Conservation (phyloP, 2,329 filamentous ascomycete species). For the Fusarium begoniae region DNA sequence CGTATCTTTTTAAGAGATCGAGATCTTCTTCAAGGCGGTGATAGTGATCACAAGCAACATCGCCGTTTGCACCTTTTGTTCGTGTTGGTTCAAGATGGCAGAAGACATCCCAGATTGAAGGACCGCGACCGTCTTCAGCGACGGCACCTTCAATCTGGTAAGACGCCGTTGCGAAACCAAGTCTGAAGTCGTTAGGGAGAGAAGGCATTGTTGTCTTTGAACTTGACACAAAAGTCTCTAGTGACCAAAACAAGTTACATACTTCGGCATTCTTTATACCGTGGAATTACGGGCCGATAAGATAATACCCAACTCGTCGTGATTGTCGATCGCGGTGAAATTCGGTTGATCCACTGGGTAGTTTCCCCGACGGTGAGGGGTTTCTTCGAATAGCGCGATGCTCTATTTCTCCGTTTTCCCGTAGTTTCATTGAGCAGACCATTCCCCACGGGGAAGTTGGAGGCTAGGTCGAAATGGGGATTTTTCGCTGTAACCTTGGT, state of each 20-base stretch:
- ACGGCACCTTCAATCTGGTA: constrained; percentile 58
- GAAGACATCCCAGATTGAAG: constrained; percentile 55
- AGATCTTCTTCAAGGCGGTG: constrained; percentile 62
- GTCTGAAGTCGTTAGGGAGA: constrained; percentile 46
- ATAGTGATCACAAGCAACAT: constrained; percentile 58
- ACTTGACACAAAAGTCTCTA: neutral
- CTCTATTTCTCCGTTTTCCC: constrained; percentile 25
- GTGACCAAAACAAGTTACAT: neutral
- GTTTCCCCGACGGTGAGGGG: constrained; percentile 18
- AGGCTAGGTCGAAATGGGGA: neutral
- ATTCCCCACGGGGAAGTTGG: constrained; percentile 35
- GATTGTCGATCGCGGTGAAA: constrained; percentile 7
- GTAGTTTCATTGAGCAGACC: neutral
- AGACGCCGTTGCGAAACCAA: constrained; percentile 53
- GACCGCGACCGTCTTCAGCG: constrained; percentile 52
- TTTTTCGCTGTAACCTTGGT: neutral
- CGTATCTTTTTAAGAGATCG: constrained; percentile 65
- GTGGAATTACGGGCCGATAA: constrained; percentile 18
- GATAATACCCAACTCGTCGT: neutral
- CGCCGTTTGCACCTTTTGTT: constrained; percentile 54
- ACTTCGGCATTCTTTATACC: constrained; percentile 17
- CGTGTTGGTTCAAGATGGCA: constrained; percentile 52
- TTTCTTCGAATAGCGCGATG: neutral
- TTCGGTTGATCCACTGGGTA: neutral
- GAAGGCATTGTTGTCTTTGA: neutral